These are phyloP conservation scores for Curvularia lunata DNA, from an alignment of 2,329 filamentous ascomycete genomes.

Conservation along the genomic window DNA sequence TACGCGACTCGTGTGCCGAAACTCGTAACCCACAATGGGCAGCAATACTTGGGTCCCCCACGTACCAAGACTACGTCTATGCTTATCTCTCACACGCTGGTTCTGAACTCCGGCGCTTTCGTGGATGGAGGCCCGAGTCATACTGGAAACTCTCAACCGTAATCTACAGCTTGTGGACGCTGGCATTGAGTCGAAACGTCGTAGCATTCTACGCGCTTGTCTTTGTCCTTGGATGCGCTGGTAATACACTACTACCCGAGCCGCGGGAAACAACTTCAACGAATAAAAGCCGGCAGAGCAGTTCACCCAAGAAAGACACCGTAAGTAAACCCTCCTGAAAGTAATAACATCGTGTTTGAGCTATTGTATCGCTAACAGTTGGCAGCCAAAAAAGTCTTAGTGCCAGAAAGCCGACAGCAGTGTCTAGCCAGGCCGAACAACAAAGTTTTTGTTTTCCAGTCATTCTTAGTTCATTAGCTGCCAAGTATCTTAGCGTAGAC, in stretches of 20 bases:
- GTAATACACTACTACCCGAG: constrained; percentile 2
- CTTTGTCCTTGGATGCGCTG: constrained; percentile 14
- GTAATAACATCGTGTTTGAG: background rate
- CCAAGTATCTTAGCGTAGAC: background rate
- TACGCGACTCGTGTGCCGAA: constrained; percentile 4
- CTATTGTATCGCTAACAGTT: background rate
- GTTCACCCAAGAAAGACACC: background rate
- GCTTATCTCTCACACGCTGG: background rate
- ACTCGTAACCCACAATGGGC: constrained; percentile 15
- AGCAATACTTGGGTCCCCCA: constrained; percentile 12
- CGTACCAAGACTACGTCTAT: constrained; percentile 4
- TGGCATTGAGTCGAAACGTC: constrained; percentile 12
- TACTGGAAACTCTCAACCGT: constrained; percentile 19
- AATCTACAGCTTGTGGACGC: constrained; percentile 11
- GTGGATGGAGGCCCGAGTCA: background rate
- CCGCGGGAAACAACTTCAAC: background rate
- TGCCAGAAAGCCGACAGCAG: background rate
- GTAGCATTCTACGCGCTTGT: constrained; percentile 15
- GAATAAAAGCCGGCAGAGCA: background rate
- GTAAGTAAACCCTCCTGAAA: background rate
- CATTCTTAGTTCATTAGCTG: background rate
- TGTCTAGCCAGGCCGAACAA: background rate
- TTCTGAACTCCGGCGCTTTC: background rate
- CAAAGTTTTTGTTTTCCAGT: background rate
- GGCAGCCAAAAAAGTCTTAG: background rate